Evolutionary conservation across 225 moss, liverwort and hornwort genomes (phyloP), one percentile per base, ranked within the genome.

Genomic region (Physcomitrellopsis africana): DNA sequence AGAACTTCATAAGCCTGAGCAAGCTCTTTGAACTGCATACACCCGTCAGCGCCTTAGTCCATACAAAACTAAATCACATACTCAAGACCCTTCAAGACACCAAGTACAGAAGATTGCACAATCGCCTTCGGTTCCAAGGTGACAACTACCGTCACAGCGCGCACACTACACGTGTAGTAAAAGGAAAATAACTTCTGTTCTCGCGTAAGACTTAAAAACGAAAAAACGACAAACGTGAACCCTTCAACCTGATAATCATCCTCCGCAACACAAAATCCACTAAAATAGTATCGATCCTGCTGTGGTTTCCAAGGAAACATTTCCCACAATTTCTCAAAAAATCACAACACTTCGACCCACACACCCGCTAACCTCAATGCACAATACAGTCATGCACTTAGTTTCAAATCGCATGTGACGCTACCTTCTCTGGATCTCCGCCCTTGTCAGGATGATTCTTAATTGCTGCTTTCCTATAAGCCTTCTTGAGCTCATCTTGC

Each of bases 391-490:
- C 32, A 37, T 37, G 7, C 32, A 37, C 7, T 37, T 37, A 37
- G 32, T 37, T 49, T 15, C 49, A 49, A 49, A 49, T 2, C 11
- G 12, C 49, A 14, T 15, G 49, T 15, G 19, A 49, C 49, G 12
- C 14, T 61, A 90, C 90, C 90, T 91, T 91, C 82, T 91, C 90
- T 1, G 90, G 88, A 78, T 91, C 90, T 48, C 90, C 90, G 15
- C 90, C 90, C 53, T 91, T 91, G 59, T 91, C 90, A 8, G 90
- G 90, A 73, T 91, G 90, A 41, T 91, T 91, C 82, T 88, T 88
- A 70, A 91, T 91, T 12, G 90, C 90, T 37, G 32, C 32, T 37
- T 37, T 37, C 32, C 32, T 37, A 37, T 37, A 37, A 37, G 32
- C 32, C 32, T 37, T 37, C 32, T 37, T 37, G 4, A 37, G 32